Evolutionary conservation across 1,139 yeast genomes (phyloP).

Genomic region (Pichia inconspicua): DNA sequence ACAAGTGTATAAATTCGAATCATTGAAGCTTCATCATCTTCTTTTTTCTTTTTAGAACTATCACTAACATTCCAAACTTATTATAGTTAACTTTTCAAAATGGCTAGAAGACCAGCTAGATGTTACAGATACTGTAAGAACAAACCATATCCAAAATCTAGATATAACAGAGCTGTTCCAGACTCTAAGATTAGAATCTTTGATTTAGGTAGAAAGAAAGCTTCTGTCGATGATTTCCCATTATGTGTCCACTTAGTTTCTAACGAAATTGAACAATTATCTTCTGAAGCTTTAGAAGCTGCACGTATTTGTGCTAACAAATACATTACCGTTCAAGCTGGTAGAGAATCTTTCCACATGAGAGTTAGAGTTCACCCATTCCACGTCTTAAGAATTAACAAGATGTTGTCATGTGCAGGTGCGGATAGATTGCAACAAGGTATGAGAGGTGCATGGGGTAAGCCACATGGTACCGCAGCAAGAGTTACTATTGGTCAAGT

Average conservation of each 20-base stretch:
- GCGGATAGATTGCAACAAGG: slow-evolving; percentile 99
- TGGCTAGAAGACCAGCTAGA: slow-evolving; percentile 99
- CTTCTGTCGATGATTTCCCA: slow-evolving; percentile 98
- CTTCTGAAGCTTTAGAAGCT: slow-evolving; percentile 99
- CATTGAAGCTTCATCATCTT: neutral
- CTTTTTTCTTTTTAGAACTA: neutral
- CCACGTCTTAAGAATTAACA: slow-evolving; percentile 99
- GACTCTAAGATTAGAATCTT: slow-evolving; percentile 98
- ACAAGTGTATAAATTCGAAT: neutral
- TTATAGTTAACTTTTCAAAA: slow-evolving; percentile 41
- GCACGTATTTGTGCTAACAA: slow-evolving; percentile 99
- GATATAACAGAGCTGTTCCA: slow-evolving; percentile 99
- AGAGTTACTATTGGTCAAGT: slow-evolving; percentile 98
- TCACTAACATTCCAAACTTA: slow-evolving; percentile 14
- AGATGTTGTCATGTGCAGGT: slow-evolving; percentile 99
- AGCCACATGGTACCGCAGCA: slow-evolving; percentile 99
- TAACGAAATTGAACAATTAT: slow-evolving; percentile 97
- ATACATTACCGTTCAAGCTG: slow-evolving; percentile 94
- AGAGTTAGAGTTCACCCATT: slow-evolving; percentile 99
- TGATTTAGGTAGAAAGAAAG: slow-evolving; percentile 99
- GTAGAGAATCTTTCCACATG: slow-evolving; percentile 99
- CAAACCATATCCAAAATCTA: slow-evolving; percentile 99
- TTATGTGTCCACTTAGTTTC: slow-evolving; percentile 98
- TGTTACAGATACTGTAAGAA: slow-evolving; percentile 99
- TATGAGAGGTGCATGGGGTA: slow-evolving; percentile 99